Evolutionary conservation across 2,329 filamentous ascomycete species (phyloP).

Genomic region (Colletotrichum tropicale): DNA sequence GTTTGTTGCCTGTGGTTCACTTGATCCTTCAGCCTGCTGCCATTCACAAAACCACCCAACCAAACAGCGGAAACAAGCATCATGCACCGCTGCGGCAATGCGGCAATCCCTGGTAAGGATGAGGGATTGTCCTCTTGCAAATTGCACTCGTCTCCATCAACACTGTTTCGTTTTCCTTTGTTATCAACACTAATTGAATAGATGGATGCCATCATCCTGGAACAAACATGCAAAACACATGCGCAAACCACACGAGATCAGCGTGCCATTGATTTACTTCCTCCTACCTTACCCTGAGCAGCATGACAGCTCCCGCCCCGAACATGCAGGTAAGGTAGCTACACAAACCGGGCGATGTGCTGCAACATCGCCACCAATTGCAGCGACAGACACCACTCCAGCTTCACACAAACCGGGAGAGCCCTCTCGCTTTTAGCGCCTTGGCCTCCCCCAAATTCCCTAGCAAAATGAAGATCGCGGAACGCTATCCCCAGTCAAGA

Average conservation of each 20-base stretch:
- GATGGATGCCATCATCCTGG: background rate
- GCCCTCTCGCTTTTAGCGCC: background rate
- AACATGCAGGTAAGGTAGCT: background rate
- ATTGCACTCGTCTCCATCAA: background rate
- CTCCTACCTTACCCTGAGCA: background rate
- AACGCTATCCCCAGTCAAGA: background rate
- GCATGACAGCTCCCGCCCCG: background rate
- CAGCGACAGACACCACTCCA: background rate
- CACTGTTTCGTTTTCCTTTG: background rate
- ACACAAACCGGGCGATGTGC: background rate
- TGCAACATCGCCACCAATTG: background rate
- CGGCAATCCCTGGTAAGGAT: background rate
- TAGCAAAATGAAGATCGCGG: background rate
- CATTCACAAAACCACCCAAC: background rate
- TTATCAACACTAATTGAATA: fast-evolving
- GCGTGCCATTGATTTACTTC: background rate
- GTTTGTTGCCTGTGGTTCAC: background rate
- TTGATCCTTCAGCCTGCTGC: background rate
- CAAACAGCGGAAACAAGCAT: background rate
- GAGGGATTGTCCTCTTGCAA: background rate
- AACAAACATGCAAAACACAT: background rate
- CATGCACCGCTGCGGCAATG: background rate
- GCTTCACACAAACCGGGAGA: background rate
- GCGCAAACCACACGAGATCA: background rate
- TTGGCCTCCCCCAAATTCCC: background rate